A percentile compares a stretch with the other conserved stretches of the same genome.
These are phyloP conservation scores for Aegilops speltoides DNA, from an alignment of 176 grass and related monocot species.

Conservation along the genomic window DNA sequence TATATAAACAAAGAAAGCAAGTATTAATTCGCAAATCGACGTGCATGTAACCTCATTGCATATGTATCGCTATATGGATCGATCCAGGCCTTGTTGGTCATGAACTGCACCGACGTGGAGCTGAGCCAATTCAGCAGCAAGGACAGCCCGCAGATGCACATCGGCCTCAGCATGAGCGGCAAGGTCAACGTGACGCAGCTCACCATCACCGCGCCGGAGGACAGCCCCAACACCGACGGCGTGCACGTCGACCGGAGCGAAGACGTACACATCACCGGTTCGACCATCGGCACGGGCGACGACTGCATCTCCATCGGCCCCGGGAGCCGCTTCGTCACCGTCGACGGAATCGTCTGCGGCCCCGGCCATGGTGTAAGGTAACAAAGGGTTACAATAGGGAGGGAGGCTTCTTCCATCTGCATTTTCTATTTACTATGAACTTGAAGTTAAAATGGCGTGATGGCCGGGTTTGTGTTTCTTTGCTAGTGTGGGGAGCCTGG, in stretches of 20 bases:
- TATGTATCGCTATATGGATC: neutral
- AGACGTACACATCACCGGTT: constrained; percentile 22
- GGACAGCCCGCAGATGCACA: constrained; percentile 53
- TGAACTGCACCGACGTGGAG: constrained; percentile 20
- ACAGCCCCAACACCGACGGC: constrained; percentile 69
- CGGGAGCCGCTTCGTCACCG: constrained; percentile 33
- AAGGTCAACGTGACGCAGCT: constrained; percentile 9
- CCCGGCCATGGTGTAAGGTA: constrained; percentile 69
- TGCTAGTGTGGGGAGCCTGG: constrained; percentile 56
- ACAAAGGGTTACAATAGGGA: neutral
- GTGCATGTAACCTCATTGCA: neutral
- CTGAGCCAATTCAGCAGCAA: constrained; percentile 24
- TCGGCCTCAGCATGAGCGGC: constrained; percentile 23
- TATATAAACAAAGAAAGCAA: neutral
- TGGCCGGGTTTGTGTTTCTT: neutral
- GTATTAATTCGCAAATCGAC: neutral
- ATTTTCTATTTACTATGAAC: neutral
- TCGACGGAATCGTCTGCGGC: constrained; percentile 41
- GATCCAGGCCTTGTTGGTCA: constrained; percentile 14
- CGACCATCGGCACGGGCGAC: constrained; percentile 41
- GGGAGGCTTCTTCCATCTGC: neutral
- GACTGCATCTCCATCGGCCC: constrained; percentile 63
- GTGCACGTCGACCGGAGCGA: constrained; percentile 37
- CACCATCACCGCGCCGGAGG: constrained; percentile 38
- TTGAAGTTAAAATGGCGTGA: neutral